Evolutionary conservation across 208 protist species (phyloP), one percentile per base, ranked within the genome.

Genomic region (Leishmania aethiopica): DNA sequence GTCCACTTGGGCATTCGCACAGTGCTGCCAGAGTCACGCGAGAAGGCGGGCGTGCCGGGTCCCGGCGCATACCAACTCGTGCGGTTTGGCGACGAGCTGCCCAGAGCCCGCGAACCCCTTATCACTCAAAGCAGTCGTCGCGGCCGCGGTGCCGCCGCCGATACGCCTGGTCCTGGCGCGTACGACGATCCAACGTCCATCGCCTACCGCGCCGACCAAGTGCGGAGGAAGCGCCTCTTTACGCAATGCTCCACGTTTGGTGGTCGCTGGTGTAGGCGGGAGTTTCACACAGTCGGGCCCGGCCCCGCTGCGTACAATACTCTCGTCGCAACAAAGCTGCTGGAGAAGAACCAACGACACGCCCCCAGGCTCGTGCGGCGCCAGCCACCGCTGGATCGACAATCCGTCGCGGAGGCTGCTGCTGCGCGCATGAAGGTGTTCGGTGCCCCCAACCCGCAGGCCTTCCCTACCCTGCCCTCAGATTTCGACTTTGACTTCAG

Each of bases 141-240:
- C 6, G 69, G 59, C 45, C n/a, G 67, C 28, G 49, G 67, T 32
- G 53, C n/a, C 35, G 53, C 15, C 45, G 73, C 82, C 13, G 40
- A 64, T 62, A 76, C 80, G 5, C 83, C 84, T 45, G 82, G 88
- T 40, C 94, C 92, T 13, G 92, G 92, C 47, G 88, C 87, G 75
- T 97, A 97, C 85, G 88, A 91, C 64, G 94, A 95, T 87, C 91
- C 90, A 25, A 90, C 89, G 66, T 94, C 91, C 35, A 96, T 96
- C 84, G 84, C 87, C 59, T 80, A 88, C 55, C 89, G 94, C 67
- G 79, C 86, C 25, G 74, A 79, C 19, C 69, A 83, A 47, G 37
- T 81, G 4, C 45, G 60, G 64, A 77, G 72, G 55, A 85, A 81
- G 70, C 78, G 75, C 22, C 57, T 64, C 25, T 84, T 95, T 42